Base-by-base conservation (phyloP, 352 stramenopile species). In the Peronospora belbahrii region DNA sequence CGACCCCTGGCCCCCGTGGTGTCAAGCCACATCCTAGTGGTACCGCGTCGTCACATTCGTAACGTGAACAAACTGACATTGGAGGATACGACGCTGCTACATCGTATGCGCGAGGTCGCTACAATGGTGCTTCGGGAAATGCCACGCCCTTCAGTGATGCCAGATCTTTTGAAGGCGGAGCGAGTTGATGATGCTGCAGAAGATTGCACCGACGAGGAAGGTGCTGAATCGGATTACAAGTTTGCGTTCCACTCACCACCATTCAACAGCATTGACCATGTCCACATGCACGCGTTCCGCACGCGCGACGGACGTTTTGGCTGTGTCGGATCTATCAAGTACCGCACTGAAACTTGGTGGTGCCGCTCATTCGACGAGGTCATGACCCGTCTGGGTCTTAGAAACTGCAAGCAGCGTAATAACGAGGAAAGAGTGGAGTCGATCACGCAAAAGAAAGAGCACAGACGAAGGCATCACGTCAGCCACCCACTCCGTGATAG, bases 211-310 rank as follows among this genome's bases (percentile, higher is more conserved):
- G 48, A 49, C 37, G 46, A 65, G 5, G 36, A 64, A 27, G 53
- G 74, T 23, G 53, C 44, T n/a, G 58, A 64, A 31, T 51, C 59
- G 18, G 62, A 81, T 36, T 86, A 65, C 38, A 87, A 85, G 46
- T 84, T 86, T 13, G 78, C 82, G 1, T 93, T 93, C 56, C 82
- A 93, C 56, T 80, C 70, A 15, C 82, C 82, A 7, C 82, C 82
- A 13, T 94, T 94, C 58, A 94, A 94, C 67, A 89, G 76, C 55
- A 94, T 94, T 54, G 82, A 94, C 57, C 82, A 94, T 57, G 77
- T 94, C 30, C 82, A 94, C 70, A 91, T 94, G 79, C 82, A 94
- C 59, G 79, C 78, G 13, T 91, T 94, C 45, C 72, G 70, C 11
- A 74, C 61, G 33, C 67, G 74, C 11, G 53, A 78, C 32, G 60